phyloP scores from a whole-genome alignment of 106 monocot genomes.

The Apostasia shenzhenica region DNA sequence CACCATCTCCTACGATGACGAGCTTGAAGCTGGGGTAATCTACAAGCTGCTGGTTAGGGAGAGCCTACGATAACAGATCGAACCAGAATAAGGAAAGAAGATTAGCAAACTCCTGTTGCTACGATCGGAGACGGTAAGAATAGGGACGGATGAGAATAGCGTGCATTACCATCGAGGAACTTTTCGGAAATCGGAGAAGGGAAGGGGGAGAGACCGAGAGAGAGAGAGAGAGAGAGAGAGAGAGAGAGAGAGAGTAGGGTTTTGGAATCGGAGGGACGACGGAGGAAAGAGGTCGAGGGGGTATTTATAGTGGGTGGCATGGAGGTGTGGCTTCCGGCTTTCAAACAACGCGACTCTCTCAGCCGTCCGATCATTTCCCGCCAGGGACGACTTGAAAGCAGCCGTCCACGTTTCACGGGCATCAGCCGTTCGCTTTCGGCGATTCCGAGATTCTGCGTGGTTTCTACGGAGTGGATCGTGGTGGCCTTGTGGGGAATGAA shows the following conservation, averaged over 20 bases:
- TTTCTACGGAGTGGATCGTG: not conserved
- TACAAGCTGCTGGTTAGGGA: slow-evolving; percentile 21
- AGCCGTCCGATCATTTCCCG: slow-evolving; percentile 5
- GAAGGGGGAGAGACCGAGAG: too few relatives aligned
- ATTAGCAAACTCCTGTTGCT: not conserved
- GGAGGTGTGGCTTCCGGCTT: not conserved
- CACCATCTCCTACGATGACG: slow-evolving; percentile 27
- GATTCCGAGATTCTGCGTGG: not conserved
- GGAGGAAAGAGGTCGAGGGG: not conserved
- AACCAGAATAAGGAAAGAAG: not conserved
- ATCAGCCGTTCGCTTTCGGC: not conserved
- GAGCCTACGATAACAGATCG: slow-evolving; percentile 10
- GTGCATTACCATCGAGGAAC: not conserved
- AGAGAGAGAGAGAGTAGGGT: not conserved
- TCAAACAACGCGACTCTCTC: slow-evolving; percentile 6
- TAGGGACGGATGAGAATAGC: not conserved
- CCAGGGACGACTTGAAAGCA: not conserved
- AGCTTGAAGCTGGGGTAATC: slow-evolving; percentile 32
- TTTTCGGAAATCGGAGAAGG: not conserved
- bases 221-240: not conserved
- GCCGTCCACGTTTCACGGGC: not conserved
- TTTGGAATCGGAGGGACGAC: not conserved
- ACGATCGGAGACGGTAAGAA: not conserved
- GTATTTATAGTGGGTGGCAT: not conserved
- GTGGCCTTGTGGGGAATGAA: not conserved